Evolutionary conservation across 2,329 filamentous ascomycete species (phyloP), one percentile per base, ranked within the genome.

Genomic region (Trichoderma sp.): DNA sequence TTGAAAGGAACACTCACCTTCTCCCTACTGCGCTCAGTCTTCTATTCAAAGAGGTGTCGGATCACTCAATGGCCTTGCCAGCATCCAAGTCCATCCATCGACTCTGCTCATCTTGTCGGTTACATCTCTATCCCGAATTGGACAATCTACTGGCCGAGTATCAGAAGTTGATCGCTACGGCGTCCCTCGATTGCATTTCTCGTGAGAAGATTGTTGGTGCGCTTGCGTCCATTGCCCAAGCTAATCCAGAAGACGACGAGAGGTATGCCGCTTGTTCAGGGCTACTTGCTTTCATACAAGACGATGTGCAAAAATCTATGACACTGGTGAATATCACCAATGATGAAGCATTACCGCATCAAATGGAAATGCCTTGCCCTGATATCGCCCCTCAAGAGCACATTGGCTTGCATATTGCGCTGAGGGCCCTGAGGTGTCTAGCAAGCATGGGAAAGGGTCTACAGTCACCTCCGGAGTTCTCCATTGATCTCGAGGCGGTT

Each of bases 141-240:
- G 83, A 84, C 64, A 88, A 88, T 1, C 95, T 97, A 77, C 83
- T 96, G 58, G 84, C 87, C 34, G 91, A 94, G 77, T 95, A 94
- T 78, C 84, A 88, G 71, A 84, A 85, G n/a, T 87, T 95, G 65
- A 39, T 84, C 87, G 47, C 89, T 89, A 71, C 72, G 47, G 72
- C 75, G n/a, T 76, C 73, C 8, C 83, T 93, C 11, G 92, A 95
- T 74, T 88, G 88, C 51, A 83, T 90, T 68, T 90, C 90, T 1
- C 93, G 93, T 77, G 92, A 95, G 77, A 89, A 89, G 75, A 88
- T 95, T 0, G 85, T 94, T 6, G 89, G 91, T 53, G 93, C 90
- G 2, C 92, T 96, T 74, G 89, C 92, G 9, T 90, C 89, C 9
- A 90, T 96, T 57, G 87, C 94, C 34, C 92, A 96, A 80, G 92